phyloP scores from a whole-genome alignment of 805 yeast species.

The Dipodascopsis uninucleata region DNA sequence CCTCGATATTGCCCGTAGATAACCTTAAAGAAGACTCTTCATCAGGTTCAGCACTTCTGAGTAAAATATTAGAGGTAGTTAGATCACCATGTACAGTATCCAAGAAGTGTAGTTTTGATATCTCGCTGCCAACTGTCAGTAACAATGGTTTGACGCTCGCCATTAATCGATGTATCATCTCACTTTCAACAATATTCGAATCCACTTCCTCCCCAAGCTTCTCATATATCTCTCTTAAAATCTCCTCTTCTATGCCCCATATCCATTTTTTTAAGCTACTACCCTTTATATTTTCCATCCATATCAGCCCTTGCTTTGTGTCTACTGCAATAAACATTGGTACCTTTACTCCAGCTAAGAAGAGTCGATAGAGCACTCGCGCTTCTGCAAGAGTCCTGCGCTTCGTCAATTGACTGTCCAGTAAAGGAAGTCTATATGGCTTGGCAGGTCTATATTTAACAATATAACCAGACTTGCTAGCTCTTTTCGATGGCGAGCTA shows the following conservation, averaged over 20 bases:
- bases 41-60: conserved; percentile 37
- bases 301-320: conserved; percentile 69
- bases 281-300: conserved; percentile 80
- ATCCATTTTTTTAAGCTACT: conserved; percentile 36
- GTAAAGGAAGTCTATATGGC: conserved; percentile 79
- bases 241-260: conserved; percentile 34
- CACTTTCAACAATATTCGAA: not conserved
- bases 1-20: not conserved
- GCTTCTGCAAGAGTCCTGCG: conserved; percentile 83
- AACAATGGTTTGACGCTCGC: conserved; percentile 46
- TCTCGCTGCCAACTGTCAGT: conserved; percentile 56
- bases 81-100: conserved; percentile 92
- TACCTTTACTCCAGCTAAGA: conserved; percentile 51
- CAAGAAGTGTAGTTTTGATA: conserved; percentile 67
- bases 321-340: conserved; percentile 79
- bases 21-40: too few species aligned
- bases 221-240: conserved; percentile 3
- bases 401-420: conserved; percentile 73
- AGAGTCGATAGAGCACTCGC: conserved; percentile 61
- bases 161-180: conserved; percentile 27
- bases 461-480: conserved; percentile 35
- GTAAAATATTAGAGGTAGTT: conserved; percentile 81
- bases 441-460: conserved; percentile 86
- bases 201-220: conserved; percentile 4
- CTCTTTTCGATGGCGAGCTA: not conserved